Percentiles rank a stretch among this genome's conserved stretches.
Conservation (phyloP, 208 protist genomes). For the Sergeia podlipaevii region DNA sequence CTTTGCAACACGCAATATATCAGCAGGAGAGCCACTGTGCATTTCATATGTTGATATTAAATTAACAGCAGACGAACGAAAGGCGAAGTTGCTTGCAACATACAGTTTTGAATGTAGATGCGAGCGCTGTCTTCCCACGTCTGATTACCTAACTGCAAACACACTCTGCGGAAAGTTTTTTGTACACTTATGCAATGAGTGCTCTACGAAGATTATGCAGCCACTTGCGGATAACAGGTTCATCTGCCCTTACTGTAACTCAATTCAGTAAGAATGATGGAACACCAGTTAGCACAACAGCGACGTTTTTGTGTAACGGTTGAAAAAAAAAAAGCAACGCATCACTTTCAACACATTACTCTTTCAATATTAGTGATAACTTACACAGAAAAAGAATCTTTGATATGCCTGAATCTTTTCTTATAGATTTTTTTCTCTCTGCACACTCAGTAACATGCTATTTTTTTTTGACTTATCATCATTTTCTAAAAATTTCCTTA, state of each 20-base stretch:
- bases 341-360: no score
- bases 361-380: no score
- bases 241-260: constrained; percentile 22
- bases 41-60: constrained; percentile 42
- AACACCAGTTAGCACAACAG: no score
- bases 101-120: constrained; percentile 32
- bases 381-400: no score
- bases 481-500: no score
- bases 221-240: constrained; percentile 7
- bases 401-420: no score
- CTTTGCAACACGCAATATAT: constrained; percentile 19
- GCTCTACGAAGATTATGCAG: constrained; percentile 28
- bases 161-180: constrained; percentile 11
- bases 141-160: constrained; percentile 12
- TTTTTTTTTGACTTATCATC: no score
- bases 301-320: no score
- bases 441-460: no score
- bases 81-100: constrained; percentile 22
- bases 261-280: constrained; percentile 10
- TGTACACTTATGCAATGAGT: constrained; percentile 17
- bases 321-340: no score
- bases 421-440: no score
- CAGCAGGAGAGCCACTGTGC: constrained; percentile 23
- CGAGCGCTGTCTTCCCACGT: constrained; percentile 7
- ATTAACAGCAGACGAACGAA: constrained; percentile 9